A percentile compares a stretch with the other conserved stretches of the same genome.
phyloP scores from a whole-genome alignment of 2,329 filamentous ascomycete species.

The Ophiostoma novo-ulmi region DNA sequence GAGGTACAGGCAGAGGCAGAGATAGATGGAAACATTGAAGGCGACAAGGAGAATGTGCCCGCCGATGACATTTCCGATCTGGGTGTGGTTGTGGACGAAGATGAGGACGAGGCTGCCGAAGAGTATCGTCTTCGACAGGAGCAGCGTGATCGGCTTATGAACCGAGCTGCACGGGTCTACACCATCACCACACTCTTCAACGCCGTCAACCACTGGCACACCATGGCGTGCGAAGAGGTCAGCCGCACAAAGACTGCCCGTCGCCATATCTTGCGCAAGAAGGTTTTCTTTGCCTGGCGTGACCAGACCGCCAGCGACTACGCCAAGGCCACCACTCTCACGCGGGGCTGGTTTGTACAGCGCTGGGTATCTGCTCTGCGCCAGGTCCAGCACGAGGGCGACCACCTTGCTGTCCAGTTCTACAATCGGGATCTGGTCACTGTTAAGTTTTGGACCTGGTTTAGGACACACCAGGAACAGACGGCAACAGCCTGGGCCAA shows the following conservation, averaged over 20 bases:
- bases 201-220: conserved; percentile 65
- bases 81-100: neutral
- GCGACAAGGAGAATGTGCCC: neutral
- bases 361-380: conserved; percentile 31
- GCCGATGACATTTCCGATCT: neutral
- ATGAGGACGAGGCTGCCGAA: conserved; percentile 3
- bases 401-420: conserved; percentile 31
- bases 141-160: conserved; percentile 45
- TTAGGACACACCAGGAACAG: conserved; percentile 30
- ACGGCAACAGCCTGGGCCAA: conserved; percentile 29
- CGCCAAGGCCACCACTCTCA: conserved; percentile 41
- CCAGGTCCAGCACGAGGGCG: conserved; percentile 26
- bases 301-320: conserved; percentile 59
- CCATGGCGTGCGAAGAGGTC: conserved; percentile 58
- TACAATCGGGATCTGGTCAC: conserved; percentile 33
- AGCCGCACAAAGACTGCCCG: conserved; percentile 63
- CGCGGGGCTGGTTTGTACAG: conserved; percentile 30
- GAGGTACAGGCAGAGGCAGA: neutral
- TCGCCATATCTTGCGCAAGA: conserved; percentile 63
- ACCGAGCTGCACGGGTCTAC: conserved; percentile 57
- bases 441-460: conserved; percentile 34
- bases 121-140: conserved; percentile 26
- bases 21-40: neutral
- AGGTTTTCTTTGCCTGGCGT: conserved; percentile 65
- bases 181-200: conserved; percentile 61